These are phyloP conservation scores for Lasiosphaeriaceae sp. DNA, from an alignment of 495 filamentous ascomycete species.

Conservation along the genomic window DNA sequence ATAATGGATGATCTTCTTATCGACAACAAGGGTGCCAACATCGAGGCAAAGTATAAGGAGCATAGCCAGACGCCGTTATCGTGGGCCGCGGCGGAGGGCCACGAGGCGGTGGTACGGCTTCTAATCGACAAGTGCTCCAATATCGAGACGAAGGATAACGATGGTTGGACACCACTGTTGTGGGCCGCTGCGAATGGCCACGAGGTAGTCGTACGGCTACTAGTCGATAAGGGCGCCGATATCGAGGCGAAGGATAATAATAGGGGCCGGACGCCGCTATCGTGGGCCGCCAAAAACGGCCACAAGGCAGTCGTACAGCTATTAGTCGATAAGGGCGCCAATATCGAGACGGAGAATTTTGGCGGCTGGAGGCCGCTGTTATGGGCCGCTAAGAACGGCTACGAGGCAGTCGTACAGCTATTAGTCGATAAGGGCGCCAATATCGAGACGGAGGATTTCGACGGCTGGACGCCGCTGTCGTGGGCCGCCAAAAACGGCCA, in stretches of 20 bases:
- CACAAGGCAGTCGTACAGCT: constrained; percentile 2
- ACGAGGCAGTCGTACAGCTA: constrained; percentile 1
- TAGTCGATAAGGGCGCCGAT: constrained; percentile 1
- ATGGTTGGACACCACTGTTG: neutral
- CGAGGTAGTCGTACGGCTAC: neutral
- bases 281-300: neutral
- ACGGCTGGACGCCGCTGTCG: neutral
- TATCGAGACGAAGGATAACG: neutral
- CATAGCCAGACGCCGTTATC: neutral
- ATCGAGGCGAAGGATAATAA: neutral
- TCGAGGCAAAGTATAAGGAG: neutral
- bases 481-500: constrained; percentile 1
- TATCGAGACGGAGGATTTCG: neutral
- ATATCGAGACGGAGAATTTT: neutral
- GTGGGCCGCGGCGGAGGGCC: constrained; percentile 1
- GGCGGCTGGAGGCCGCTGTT: neutral
- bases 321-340: constrained; percentile 1
- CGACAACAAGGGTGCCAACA: neutral
- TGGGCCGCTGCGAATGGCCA: neutral
- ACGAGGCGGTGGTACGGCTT: constrained; percentile 1
- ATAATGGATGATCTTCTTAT: constrained; percentile 2
- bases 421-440: neutral
- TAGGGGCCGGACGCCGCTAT: constrained; percentile 2
- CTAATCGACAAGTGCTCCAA: neutral
- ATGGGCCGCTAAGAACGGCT: neutral